Conservation (phyloP, 352 stramenopile species). For the Globisporangium spiculum region DNA sequence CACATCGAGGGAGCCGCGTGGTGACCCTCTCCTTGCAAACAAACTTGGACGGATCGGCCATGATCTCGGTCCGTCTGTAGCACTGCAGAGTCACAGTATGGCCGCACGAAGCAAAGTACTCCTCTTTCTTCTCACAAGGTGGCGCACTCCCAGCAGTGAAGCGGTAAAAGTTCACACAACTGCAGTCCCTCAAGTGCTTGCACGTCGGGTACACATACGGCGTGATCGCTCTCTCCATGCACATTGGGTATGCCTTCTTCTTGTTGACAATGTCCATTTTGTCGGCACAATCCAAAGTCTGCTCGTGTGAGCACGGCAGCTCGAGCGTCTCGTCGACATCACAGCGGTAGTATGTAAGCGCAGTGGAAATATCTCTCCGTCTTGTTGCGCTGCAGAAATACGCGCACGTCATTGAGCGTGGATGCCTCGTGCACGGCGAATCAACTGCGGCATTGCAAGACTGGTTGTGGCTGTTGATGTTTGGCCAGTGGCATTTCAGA, state of each 20-base stretch:
- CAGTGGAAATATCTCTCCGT: constrained; percentile 28
- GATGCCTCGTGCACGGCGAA: constrained; percentile 65
- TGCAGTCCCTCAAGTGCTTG: constrained; percentile 63
- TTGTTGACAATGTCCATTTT: constrained; percentile 41
- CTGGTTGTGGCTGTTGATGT: constrained; percentile 54
- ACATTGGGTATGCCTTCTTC: constrained; percentile 39
- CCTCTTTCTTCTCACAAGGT: constrained; percentile 48
- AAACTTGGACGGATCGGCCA: constrained; percentile 27
- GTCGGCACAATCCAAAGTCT: constrained; percentile 46
- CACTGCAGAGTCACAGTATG: constrained; percentile 62
- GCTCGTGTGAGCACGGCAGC: constrained; percentile 61
- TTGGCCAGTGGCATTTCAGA: constrained; percentile 67
- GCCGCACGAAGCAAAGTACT: constrained; percentile 65
- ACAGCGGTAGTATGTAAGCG: constrained; percentile 57
- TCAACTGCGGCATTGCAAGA: constrained; percentile 51
- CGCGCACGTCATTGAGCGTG: constrained; percentile 44
- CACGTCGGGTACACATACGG: constrained; percentile 73
- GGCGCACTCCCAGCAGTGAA: constrained; percentile 40
- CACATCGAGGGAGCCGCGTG: constrained; percentile 58
- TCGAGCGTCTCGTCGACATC: constrained; percentile 47
- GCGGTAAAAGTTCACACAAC: constrained; percentile 60
- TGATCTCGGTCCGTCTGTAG: constrained; percentile 43
- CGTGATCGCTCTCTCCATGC: constrained; percentile 48
- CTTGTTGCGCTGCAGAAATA: constrained; percentile 33
- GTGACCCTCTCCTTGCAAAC: constrained; percentile 54